These are phyloP conservation scores for Fusarium tanahbumbuense DNA, from an alignment of 2,329 filamentous ascomycete species.

Conservation along the genomic window DNA sequence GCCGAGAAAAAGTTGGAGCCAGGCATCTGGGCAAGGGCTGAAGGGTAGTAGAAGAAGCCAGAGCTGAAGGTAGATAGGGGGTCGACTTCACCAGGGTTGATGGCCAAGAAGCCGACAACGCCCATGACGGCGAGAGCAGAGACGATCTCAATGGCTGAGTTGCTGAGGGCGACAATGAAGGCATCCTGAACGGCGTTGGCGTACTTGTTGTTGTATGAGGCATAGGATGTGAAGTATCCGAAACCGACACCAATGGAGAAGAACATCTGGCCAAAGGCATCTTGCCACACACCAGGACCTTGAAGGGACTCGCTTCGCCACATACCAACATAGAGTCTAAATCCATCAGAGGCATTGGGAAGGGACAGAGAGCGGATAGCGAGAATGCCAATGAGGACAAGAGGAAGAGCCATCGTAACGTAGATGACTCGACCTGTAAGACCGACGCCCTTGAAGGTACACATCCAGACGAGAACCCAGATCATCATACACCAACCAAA, in stretches of 20 bases:
- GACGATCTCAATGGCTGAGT: constrained; percentile 64
- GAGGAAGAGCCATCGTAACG: constrained; percentile 66
- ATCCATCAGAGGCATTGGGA: constrained; percentile 61
- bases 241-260: constrained; percentile 61
- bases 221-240: constrained; percentile 66
- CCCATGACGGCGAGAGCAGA: constrained; percentile 59
- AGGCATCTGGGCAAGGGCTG: constrained; percentile 65
- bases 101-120: constrained; percentile 58
- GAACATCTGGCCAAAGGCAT: constrained; percentile 61
- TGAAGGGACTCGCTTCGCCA: constrained; percentile 58
- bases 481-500: constrained; percentile 66
- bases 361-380: constrained; percentile 63
- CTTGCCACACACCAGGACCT: constrained; percentile 58
- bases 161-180: constrained; percentile 63
- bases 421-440: constrained; percentile 66
- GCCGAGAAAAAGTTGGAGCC: constrained; percentile 66
- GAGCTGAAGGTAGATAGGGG: constrained; percentile 61
- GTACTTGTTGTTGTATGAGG: constrained; percentile 64
- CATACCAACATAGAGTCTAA: constrained; percentile 54
- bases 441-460: constrained; percentile 67
- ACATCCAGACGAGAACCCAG: constrained; percentile 68
- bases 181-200: constrained; percentile 65
- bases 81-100: constrained; percentile 47
- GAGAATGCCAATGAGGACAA: constrained; percentile 64
- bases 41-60: constrained; percentile 65